Evolutionary conservation across 73 alveolate genomes (phyloP), one percentile per base, ranked within the genome.

Genomic region (Blepharisma japonicum): DNA sequence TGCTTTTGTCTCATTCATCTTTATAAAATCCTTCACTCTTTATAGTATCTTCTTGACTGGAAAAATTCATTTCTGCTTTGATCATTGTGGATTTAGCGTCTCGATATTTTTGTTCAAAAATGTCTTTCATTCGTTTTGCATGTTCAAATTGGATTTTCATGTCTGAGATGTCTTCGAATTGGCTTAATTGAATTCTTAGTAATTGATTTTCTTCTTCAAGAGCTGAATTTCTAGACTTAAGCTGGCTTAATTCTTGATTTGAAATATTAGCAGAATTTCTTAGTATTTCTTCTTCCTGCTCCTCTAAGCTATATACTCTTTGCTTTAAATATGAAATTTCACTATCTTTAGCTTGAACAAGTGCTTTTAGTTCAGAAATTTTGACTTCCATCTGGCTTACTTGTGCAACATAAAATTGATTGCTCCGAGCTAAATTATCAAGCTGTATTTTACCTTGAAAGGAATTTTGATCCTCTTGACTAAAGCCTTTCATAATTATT

Each of bases 341-440:
- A 61, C 74, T 61, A 5, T 61, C 74, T 61, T 61, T 61, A 14
- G 74, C 74, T 61, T 61, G 74, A 5, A 61, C 47, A 61, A n/a
- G 14, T 20, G 74, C 74, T 61, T 61, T 61, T n/a, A 61, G 46
- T 39, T 61, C 74, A 25, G 47, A 14, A 9, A 61, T 61, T 61
- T 61, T 61, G 14, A 61, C 23, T 61, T 61, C 74, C 74, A 61
- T 61, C 23, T 61, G 74, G 46, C 74, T 61, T 61, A 61, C 74
- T 61, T 61, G 74, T 61, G 74, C 74, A 25, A 61, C 23, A 39
- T 61, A 61, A 39, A 14, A 61, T 61, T 61, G 74, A 5, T 61
- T 61, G 11, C 47, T 61, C 5, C 74, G 2, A 5, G 23, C 47
- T n/a, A 61, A 14, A 61, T 39, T 61, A 14, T 61, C 74, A 18